Base-by-base conservation (phyloP, 2,329 filamentous ascomycete species). In the Aspergillus tamarii region DNA sequence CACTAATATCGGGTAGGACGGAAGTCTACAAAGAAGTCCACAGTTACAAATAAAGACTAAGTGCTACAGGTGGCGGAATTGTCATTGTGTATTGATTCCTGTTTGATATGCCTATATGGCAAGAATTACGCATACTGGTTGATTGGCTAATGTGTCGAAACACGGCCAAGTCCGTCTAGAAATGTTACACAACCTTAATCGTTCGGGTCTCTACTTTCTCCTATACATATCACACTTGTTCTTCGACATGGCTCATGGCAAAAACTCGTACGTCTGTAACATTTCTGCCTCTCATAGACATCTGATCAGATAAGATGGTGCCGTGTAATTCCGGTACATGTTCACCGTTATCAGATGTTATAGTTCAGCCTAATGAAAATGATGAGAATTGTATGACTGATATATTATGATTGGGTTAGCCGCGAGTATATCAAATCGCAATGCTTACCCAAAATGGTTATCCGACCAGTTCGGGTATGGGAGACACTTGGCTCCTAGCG, bases 401-500 rank as follows among this genome's bases (percentile, higher is more conserved):
- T 28, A 0, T 16, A 26, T 50, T 26, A n/a, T n/a, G 16, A 28
- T 16, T 7, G 14, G 16, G 26, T 28, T 10, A 46, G 5, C 46
- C 16, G 58, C 26, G 26, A 60, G 21, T 48, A 23, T 46, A 48
- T 48, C 34, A 54, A 12, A 16, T 54, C 58, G 58, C 58, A 60
- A 41, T 54, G 58, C 32, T 60, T 60, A 54, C 58, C 48, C 58
- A 32, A 54, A 60, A 30, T 23, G 58, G 58, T 10, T 36, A 30
- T 16, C 21, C 23, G 4, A 5, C 6, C 32, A 14, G 11, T 36
- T 36, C 26, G 30, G n/a, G 43, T 11, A 6, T n/a, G 1, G 1
- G 5, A 30, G 9, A 23, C 19, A 12, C n/a, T 21, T 30, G 11
- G 23, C 11, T 12, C 7, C 7, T 26, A 3, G 26, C 4, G 26